phyloP scores from a whole-genome alignment of 169 alveolate genomes.

The Cryptosporidium viatorum region DNA sequence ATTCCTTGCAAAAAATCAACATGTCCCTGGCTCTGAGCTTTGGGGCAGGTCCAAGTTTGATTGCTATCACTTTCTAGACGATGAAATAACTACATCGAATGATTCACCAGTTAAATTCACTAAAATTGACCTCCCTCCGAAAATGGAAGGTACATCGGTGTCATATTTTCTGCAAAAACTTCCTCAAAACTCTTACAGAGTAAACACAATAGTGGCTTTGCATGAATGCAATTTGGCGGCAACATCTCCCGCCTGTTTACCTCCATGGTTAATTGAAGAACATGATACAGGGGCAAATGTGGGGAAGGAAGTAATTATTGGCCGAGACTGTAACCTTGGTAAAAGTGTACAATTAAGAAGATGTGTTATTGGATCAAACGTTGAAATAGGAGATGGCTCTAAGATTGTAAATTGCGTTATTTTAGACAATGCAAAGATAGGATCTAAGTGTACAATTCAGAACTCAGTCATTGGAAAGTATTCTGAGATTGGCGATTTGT shows the following conservation, averaged over 20 bases:
- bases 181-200: slow-evolving; percentile 7
- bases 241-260: slow-evolving; percentile 11
- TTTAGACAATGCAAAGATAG: slow-evolving; percentile 32
- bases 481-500: neutral
- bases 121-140: slow-evolving; percentile 54
- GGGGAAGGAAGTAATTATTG: slow-evolving; percentile 56
- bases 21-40: slow-evolving; percentile 61
- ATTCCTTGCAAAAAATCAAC: slow-evolving; percentile 60
- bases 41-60: slow-evolving; percentile 74
- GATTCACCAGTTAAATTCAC: slow-evolving; percentile 7
- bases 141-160: slow-evolving; percentile 36
- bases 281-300: neutral
- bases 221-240: slow-evolving; percentile 67
- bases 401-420: slow-evolving; percentile 56
- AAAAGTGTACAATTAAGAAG: slow-evolving; percentile 60
- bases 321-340: slow-evolving; percentile 15
- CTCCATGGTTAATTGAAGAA: slow-evolving; percentile 25
- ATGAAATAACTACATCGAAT: neutral
- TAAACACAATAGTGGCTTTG: slow-evolving; percentile 22
- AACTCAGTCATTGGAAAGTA: slow-evolving; percentile 28
- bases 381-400: slow-evolving; percentile 57
- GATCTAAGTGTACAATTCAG: slow-evolving; percentile 64
- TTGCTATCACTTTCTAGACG: slow-evolving; percentile 45
- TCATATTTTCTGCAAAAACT: slow-evolving; percentile 21
- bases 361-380: slow-evolving; percentile 30